Base-by-base conservation (phyloP, 257 asterid species). In the Avicennia marina region DNA sequence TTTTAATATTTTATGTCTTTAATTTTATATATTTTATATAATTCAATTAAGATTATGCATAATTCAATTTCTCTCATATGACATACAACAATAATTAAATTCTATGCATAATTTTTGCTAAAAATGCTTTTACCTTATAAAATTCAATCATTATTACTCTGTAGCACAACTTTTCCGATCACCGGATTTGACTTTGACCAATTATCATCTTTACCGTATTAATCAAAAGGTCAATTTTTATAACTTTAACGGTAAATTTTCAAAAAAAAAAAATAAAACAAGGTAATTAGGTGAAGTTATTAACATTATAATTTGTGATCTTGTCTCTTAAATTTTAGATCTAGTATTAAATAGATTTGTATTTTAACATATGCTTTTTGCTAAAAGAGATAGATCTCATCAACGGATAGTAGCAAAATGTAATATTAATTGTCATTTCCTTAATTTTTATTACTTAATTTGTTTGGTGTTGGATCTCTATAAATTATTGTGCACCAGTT, bases 401-500 rank as follows among this genome's bases (percentile, higher is more conserved):
- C 15, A 67, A 45, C 44, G 52, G 58, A 48, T 38, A 45, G 21
- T 11, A 21, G 25, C 57, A 19, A 60, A 59, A 32, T 6, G 3
- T 34, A 12, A 7, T 7, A 44, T 53, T 60, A 68, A 60, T 60
- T 67, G 11, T 24, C 38, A 13, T 43, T 46, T 53, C 53, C 43
- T 33, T 51, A 52, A 58, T 60, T 59, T 33, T 17, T 15, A 53
- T 34, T 52, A 4, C 67, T 53, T 42, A 52, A 52, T 67, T 43
- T 25, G 58, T 4, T 17, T 2, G 38, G 27, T 21, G 56, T 38
- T 66, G 15, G 17, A 44, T 22, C 44, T 17, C 52, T 60, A 57
- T 52, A 67, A 42, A 52, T 43, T 2, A 53, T 29, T 11, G 13
- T 11, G 2, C 11, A 40, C 6, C 27, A 24, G 32, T 15, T 22